Evolutionary conservation across 2,329 filamentous ascomycete species (phyloP), one percentile per base, ranked within the genome.

Genomic region (Calonectria naviculata): DNA sequence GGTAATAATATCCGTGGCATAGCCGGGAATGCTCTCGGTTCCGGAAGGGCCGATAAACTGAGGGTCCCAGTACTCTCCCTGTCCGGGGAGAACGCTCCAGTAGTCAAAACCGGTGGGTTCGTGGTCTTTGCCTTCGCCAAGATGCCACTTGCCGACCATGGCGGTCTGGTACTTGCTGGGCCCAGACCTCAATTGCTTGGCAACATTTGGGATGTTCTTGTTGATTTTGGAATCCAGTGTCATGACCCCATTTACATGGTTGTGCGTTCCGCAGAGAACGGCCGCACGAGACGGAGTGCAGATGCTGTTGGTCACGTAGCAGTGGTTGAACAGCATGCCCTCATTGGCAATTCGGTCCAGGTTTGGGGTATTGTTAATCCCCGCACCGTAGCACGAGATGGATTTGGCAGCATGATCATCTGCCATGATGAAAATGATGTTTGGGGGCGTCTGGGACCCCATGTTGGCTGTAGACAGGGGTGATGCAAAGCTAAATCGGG

Each of bases 111-210:
- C 87, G 0, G 83, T 84, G 0, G 87, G 87, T 68, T 88, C 83
- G 60, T 87, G 84, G 0, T 75, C 78, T 4, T 72, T 70, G 1
- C 86, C 87, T 72, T 89, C 87, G 5, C 87, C 87, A 15, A 89
- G 76, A 72, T 89, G 87, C 87, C 87, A 89, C 75, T 89, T 89
- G 0, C 87, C 87, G 0, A 88, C 78, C 86, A 89, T 89, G 7
- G 85, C 87, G 0, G 87, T 89, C 56, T 83, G 83, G 70, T 89
- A 89, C 0, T 84, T 84, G 31, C 83, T 84, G 0, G 82, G 79
- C 2, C 84, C 83, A 0, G 54, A 41, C 34, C 54, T 58, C 54
- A 89, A 78, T 26, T 85, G 82, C 72, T 89, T 89, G 1, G 87
- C 87, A 2, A 89, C 86, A 29, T 88, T 89, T 9, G 87, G 87